A percentile compares a stretch with the other conserved stretches of the same genome.
Evolutionary conservation across 148 eudicot species (phyloP).

Genomic region (Heliosperma pusillum): DNA sequence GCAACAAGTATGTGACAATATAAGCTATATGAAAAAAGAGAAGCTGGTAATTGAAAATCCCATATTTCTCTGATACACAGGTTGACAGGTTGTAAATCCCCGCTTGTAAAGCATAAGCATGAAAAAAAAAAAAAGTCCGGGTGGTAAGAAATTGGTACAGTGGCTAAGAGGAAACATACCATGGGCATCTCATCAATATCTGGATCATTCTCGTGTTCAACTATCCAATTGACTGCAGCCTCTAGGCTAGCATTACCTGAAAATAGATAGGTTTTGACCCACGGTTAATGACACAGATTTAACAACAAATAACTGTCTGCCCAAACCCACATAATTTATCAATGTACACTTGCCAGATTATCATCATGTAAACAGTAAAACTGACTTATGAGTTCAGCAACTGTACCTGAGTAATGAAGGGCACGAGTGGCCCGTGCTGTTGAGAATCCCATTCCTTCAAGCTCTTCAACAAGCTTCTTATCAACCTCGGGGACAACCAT

Average conservation of each 20-base stretch:
- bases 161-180: slow-evolving; percentile 43
- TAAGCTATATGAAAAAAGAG: not conserved
- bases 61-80: not conserved
- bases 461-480: slow-evolving; percentile 63
- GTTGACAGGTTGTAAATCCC: not conserved
- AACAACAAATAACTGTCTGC: not conserved
- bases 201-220: slow-evolving; percentile 88
- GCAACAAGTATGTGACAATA: not conserved
- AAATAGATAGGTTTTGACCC: slow-evolving; percentile 12
- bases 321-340: not conserved
- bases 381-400: not conserved
- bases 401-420: slow-evolving; percentile 81
- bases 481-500: slow-evolving; percentile 96
- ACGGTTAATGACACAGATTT: not conserved
- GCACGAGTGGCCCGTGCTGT: slow-evolving; percentile 73
- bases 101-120: not conserved
- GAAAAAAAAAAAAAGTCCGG: not conserved
- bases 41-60: not conserved
- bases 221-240: slow-evolving; percentile 91
- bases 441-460: slow-evolving; percentile 89
- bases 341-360: not conserved
- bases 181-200: slow-evolving; percentile 87
- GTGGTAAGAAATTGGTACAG: not conserved
- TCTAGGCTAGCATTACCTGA: slow-evolving; percentile 76
- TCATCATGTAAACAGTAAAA: not conserved